phyloP scores from a whole-genome alignment of 805 yeast species.

The Kodamaea laetipori region DNA sequence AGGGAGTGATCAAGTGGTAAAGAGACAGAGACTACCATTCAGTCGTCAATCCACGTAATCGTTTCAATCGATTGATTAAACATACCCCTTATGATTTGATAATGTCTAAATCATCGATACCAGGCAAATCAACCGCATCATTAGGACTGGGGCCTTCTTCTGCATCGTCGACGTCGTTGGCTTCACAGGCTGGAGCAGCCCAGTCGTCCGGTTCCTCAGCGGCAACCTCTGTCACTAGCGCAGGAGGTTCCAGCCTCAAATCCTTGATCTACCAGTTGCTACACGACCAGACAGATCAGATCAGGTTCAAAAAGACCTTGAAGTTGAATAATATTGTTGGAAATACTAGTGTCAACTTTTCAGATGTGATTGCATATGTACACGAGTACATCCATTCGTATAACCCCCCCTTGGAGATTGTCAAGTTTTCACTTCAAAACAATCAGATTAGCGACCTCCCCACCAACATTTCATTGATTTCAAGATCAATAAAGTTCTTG shows the following conservation, averaged over 20 bases:
- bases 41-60: not conserved
- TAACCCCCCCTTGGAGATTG: constrained; percentile 27
- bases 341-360: not conserved
- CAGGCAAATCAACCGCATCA: not conserved
- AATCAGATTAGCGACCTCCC: constrained; percentile 55
- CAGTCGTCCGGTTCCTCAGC: not conserved
- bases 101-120: constrained; percentile 7
- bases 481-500: constrained; percentile 52
- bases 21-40: no score
- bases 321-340: constrained; percentile 15
- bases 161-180: constrained; percentile 4
- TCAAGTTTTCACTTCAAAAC: constrained; percentile 55
- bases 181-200: constrained; percentile 1
- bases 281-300: constrained; percentile 18
- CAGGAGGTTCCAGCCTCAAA: constrained; percentile 3
- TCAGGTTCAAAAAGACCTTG: constrained; percentile 17
- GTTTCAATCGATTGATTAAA: not conserved
- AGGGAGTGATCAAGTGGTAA: constrained; percentile 1
- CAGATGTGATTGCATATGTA: constrained; percentile 17
- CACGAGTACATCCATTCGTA: constrained; percentile 17
- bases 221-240: not conserved
- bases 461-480: constrained; percentile 42
- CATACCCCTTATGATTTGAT: not conserved
- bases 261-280: constrained; percentile 13
- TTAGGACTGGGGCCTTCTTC: not conserved